Conservation (phyloP, 306 rosid genomes). For the Gastrolobium bilobum region DNA sequence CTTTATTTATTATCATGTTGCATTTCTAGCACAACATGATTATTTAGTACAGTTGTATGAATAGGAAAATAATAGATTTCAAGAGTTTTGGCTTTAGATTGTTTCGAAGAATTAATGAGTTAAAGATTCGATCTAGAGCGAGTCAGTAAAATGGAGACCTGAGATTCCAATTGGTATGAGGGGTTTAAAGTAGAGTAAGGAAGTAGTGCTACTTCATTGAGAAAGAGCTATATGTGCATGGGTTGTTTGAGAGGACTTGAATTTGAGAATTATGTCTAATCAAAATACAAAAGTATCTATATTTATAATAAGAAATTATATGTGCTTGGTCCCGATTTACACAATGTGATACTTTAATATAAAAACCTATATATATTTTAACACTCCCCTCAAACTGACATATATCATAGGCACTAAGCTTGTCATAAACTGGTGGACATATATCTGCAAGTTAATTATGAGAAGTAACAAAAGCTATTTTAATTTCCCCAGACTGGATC, state of each 20-base stretch:
- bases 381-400: no score
- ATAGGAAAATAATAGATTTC: background rate
- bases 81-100: background rate
- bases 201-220: background rate
- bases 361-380: no score
- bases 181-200: background rate
- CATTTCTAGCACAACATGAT: background rate
- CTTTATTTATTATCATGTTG: background rate
- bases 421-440: no score
- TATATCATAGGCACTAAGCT: no score
- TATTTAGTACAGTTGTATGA: background rate
- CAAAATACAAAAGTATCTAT: no score
- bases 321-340: no score
- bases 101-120: background rate
- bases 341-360: no score
- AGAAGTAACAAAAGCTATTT: no score
- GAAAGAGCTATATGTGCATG: background rate
- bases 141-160: background rate
- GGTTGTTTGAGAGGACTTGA: background rate
- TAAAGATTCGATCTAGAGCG: background rate
- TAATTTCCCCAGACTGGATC: no score
- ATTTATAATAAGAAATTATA: no score
- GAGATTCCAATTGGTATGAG: background rate
- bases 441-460: no score
- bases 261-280: no score